Evolutionary conservation across 1,284 basidiomycete species (phyloP).

Genomic region (Microstroma glucosiphilum): DNA sequence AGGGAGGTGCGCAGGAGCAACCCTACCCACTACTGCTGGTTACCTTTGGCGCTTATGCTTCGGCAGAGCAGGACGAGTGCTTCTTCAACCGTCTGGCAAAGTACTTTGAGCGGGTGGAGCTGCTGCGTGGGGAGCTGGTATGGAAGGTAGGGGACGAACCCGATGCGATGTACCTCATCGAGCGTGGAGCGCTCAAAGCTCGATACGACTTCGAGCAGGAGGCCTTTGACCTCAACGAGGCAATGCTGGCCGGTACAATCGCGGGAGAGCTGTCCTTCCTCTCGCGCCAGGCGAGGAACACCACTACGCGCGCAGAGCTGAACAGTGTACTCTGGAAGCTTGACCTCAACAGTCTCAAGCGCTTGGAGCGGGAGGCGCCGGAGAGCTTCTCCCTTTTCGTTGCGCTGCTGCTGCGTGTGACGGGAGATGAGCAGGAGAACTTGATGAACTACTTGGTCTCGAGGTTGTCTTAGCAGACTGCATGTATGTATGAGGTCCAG

Average conservation of each 20-base stretch:
- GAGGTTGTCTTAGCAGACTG: conserved; percentile 30
- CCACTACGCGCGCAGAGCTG: conserved; percentile 40
- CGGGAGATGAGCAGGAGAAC: conserved; percentile 45
- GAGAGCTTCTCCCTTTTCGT: conserved; percentile 27
- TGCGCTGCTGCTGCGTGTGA: conserved; percentile 37
- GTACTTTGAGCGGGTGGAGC: conserved; percentile 65
- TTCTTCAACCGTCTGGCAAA: conserved; percentile 58
- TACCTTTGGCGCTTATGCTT: conserved; percentile 35
- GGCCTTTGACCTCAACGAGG: conserved; percentile 47
- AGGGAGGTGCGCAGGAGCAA: conserved; percentile 18
- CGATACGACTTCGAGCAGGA: conserved; percentile 46
- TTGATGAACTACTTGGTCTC: conserved; percentile 48
- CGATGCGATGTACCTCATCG: conserved; percentile 59
- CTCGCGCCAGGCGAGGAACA: conserved; percentile 35
- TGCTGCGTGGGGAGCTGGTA: conserved; percentile 62
- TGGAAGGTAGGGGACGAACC: conserved; percentile 71
- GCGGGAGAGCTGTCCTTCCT: conserved; percentile 46
- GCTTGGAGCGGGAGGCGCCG: conserved; percentile 22
- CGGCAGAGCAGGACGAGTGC: conserved; percentile 51
- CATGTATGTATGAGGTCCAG: no score
- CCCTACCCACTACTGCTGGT: conserved; percentile 30
- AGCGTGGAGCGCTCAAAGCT: conserved; percentile 46
- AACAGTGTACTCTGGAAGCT: conserved; percentile 43
- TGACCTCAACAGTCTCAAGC: conserved; percentile 21
- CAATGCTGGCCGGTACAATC: conserved; percentile 49